Percentiles rank a stretch among this genome's conserved stretches.
These are phyloP conservation scores for Colletotrichum sansevieriae DNA, from an alignment of 2,329 filamentous ascomycete species.

Conservation along the genomic window DNA sequence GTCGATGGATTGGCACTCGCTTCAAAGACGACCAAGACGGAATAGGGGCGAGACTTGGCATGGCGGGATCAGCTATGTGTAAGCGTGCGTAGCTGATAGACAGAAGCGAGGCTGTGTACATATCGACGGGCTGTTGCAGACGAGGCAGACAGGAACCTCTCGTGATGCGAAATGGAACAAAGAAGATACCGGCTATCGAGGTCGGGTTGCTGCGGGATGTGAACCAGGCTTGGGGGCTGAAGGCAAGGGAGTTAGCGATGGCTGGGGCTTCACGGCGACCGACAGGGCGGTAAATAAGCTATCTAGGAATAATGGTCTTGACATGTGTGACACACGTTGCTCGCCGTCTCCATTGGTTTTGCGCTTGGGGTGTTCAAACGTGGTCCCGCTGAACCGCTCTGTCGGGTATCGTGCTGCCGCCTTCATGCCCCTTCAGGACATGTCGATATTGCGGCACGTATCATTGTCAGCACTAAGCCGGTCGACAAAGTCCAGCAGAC, in stretches of 20 bases:
- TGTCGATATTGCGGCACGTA: neutral
- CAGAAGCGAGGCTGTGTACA: no score
- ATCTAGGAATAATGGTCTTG: no score
- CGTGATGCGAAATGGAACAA: no score
- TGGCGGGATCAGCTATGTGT: no score
- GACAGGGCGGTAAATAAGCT: neutral
- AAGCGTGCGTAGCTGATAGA: no score
- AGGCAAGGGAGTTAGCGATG: no score
- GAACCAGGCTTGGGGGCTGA: no score
- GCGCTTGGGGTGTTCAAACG: neutral
- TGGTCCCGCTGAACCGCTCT: neutral
- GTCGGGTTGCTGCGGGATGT: no score
- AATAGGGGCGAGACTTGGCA: constrained; percentile 47
- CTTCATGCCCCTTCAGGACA: neutral
- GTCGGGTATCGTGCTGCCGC: neutral
- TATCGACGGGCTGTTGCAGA: no score
- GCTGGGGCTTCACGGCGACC: no score
- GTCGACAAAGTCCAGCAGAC: neutral
- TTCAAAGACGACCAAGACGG: constrained; percentile 54
- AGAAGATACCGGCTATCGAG: no score
- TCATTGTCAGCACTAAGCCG: neutral
- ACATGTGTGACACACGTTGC: neutral
- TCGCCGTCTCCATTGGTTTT: neutral
- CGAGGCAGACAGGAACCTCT: no score
- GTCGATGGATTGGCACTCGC: constrained; percentile 59